Base-by-base conservation (phyloP, 306 rosid genomes). In the Sicyos edulis region DNA sequence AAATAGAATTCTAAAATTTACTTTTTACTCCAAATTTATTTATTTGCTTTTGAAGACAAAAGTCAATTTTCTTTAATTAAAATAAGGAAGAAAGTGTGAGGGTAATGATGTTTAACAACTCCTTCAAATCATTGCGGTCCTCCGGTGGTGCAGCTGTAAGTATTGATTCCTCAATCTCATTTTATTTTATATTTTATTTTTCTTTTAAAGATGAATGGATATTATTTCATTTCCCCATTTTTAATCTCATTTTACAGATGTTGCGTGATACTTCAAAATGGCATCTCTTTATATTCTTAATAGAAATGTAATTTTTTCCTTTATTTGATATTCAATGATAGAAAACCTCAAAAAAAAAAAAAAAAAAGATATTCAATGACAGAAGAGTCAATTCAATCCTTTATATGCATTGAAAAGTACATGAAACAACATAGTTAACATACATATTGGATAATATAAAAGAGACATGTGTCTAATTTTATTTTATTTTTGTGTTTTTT, bases 51-150 rank as follows among this genome's bases (percentile, higher is more conserved):
- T 32, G 5, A 32, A 32, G 37, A 32, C 37, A 32, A 32, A 3
- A 32, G 37, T 32, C 37, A n/a, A 4, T 10, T 60, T 26, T 32
- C 0, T 6, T 8, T 15, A 37, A 2, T 0, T n/a, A n/a, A 63
- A n/a, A n/a, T 4, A 34, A 40, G 51, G 51, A 42, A 64, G n/a
- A 42, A 42, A 7, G 52, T 32, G 2, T 45, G 72, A 54, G 72
- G 72, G 72, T 67, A 42, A 67, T 67, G 72, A 67, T 67, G 55
- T 21, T 21, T 12, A 67, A 45, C 13, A 47, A 13, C 13, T 67
- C 40, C 72, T 12, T 42, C 34, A 67, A 50, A 67, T 67, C 72
- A 67, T 67, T 21, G 47, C 13, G 34, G 40, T 21, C 40, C 22
- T 67, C 12, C 14, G 20, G 34, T 11, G 37, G 6, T 20, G 54